These are phyloP conservation scores for Colletotrichum sp. DNA, from an alignment of 2,329 filamentous ascomycete species.

Conservation along the genomic window DNA sequence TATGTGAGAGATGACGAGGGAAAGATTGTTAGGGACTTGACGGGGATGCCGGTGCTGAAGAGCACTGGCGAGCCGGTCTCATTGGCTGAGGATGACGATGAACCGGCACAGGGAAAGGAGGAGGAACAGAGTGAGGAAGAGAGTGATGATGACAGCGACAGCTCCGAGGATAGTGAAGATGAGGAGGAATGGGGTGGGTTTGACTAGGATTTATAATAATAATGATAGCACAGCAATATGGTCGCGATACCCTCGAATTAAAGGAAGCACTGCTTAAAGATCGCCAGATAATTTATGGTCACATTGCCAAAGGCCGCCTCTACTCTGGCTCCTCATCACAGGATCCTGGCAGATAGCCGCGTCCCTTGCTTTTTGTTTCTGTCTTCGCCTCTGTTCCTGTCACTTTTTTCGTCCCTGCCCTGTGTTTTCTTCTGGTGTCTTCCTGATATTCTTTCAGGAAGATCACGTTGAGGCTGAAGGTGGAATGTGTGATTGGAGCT, in stretches of 20 bases:
- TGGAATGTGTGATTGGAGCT: not conserved
- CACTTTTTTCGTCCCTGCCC: not conserved
- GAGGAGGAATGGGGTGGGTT: slow-evolving; percentile 31
- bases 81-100: slow-evolving; percentile 24
- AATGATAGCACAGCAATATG: not conserved
- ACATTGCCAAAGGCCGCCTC: not conserved
- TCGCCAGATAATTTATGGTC: rapidly evolving
- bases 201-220: slow-evolving; percentile 11
- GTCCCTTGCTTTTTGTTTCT: not conserved
- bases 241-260: not conserved
- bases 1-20: slow-evolving; percentile 61
- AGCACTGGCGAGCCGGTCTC: slow-evolving; percentile 36
- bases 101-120: not conserved
- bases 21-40: slow-evolving; percentile 48
- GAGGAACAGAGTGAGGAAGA: not conserved
- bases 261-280: not conserved
- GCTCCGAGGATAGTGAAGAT: slow-evolving; percentile 19
- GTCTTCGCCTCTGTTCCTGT: not conserved
- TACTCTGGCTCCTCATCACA: not conserved
- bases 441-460: not conserved
- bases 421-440: not conserved
- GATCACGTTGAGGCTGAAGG: not conserved
- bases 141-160: slow-evolving; percentile 6
- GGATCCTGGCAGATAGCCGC: not conserved
- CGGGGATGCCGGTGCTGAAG: slow-evolving; percentile 42